These are phyloP conservation scores for Colletotrichum euphorbiae DNA, from an alignment of 2,329 filamentous ascomycete genomes.

Conservation along the genomic window DNA sequence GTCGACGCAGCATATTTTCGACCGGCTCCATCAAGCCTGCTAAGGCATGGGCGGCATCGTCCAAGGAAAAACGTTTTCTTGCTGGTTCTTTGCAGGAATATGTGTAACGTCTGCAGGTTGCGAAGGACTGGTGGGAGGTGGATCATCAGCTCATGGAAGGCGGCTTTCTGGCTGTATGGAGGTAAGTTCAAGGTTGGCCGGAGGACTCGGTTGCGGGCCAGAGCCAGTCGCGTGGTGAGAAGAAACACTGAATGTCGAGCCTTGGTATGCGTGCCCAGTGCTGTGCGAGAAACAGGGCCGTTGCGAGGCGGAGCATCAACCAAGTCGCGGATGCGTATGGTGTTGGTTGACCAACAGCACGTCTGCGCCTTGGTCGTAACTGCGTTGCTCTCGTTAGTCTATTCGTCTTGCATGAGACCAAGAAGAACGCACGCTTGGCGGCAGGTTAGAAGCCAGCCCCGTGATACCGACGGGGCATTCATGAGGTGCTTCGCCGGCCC, in stretches of 20 bases:
- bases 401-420: too few species aligned
- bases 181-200: neutral
- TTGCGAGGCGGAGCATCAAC: slow-evolving; percentile 4
- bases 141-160: slow-evolving; percentile 6
- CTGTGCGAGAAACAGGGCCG: slow-evolving; percentile 7
- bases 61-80: neutral
- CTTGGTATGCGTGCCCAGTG: neutral
- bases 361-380: slow-evolving; percentile 35
- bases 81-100: neutral
- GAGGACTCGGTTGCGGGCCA: neutral
- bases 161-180: neutral
- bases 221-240: slow-evolving; percentile 1
- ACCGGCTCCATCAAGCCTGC: slow-evolving; percentile 24
- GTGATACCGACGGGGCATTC: slow-evolving; percentile 28
- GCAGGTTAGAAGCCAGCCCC: slow-evolving; percentile 33
- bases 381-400: neutral
- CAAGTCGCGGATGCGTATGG: slow-evolving; percentile 28
- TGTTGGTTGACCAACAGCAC: slow-evolving; percentile 39
- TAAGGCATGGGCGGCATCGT: neutral
- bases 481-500: slow-evolving; percentile 17
- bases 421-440: slow-evolving; percentile 29
- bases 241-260: neutral
- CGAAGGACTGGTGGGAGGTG: slow-evolving; percentile 1
- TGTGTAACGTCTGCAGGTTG: slow-evolving; percentile 13
- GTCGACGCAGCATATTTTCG: slow-evolving; percentile 42